Base-by-base conservation (phyloP, 2,329 filamentous ascomycete genomes). In the Pseudogymnoascus sp. region DNA sequence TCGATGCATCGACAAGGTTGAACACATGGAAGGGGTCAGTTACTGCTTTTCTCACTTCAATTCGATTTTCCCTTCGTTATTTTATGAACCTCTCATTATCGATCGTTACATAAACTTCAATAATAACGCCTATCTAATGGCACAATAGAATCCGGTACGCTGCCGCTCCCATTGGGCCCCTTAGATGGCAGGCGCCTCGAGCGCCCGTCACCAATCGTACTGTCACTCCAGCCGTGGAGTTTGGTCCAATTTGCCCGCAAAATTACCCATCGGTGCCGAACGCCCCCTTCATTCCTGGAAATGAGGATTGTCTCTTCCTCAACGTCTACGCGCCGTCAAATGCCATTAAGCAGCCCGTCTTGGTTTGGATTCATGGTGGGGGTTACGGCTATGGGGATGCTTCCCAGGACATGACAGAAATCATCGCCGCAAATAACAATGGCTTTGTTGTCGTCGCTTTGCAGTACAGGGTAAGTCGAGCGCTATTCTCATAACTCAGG, bases 341-440 rank as follows among this genome's bases (percentile, higher is more conserved):
- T 61, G 69, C 67, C 3, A 66, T 63, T 11, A 60, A 61, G 3
- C 62, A 72, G 11, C 71, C 72, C 1, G 71, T 72, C 7, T 63
- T 69, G 12, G 65, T 72, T 12, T 72, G 65, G 64, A 72, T 73
- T 28, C 70, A 71, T 61, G 69, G 67, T 5, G 67, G 69, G 36
- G 62, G 61, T 21, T 62, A 62, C 34, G 61, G 61, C 8, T 21
- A 18, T 14, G 61, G 61, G 28, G 53, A 59, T 59, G 61, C 42
- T 7, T n/a, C 18, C 28, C 21, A 62, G 40, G 60, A 67, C n/a
- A 40, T 40, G 38, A 59, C 64, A 25, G n/a, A 70, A 72, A 69
- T 78, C 76, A 78, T 82, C 60, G 77, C 78, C 49, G 75, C 75
- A 3, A 81, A 79, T 64, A 70, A 75, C 18, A 78, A 81, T 63